These are phyloP conservation scores for Botryotinia convoluta DNA, from an alignment of 2,329 filamentous ascomycete genomes.

Conservation along the genomic window DNA sequence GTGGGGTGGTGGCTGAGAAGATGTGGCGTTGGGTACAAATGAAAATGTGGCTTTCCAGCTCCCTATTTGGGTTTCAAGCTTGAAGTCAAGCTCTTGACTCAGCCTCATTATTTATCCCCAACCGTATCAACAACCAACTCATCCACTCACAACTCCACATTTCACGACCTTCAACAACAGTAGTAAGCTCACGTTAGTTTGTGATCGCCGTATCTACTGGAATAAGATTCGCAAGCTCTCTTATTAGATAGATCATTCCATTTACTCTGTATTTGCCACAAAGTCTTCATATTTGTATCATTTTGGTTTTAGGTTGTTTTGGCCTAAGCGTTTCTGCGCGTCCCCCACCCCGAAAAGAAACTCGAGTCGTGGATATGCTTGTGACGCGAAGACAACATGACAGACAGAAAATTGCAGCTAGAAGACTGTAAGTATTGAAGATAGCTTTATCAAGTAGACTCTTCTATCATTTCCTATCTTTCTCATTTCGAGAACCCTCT, in stretches of 20 bases:
- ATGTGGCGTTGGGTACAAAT: conserved; percentile 2
- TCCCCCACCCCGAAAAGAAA: conserved; percentile 21
- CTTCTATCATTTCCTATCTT: neutral
- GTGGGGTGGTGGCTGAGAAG: neutral
- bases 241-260: neutral
- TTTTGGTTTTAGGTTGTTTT: conserved; percentile 22
- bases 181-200: neutral
- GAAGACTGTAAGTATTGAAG: conserved; percentile 69
- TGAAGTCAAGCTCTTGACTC: neutral
- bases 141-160: conserved; percentile 15
- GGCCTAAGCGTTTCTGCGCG: conserved; percentile 23
- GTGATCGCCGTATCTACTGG: neutral
- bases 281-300: conserved; percentile 17
- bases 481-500: neutral
- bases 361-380: conserved; percentile 55
- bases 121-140: conserved; percentile 10
- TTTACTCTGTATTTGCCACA: conserved; percentile 20
- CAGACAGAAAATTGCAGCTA: conserved; percentile 76
- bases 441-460: neutral
- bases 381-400: conserved; percentile 62
- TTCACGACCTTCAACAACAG: neutral
- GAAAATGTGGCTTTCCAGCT: neutral
- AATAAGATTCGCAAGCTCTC: neutral
- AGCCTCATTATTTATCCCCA: conserved; percentile 14
- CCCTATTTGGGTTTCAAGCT: neutral